These are phyloP conservation scores for Apiospora kogelbergensis DNA, from an alignment of 2,329 filamentous ascomycete species.

Conservation along the genomic window DNA sequence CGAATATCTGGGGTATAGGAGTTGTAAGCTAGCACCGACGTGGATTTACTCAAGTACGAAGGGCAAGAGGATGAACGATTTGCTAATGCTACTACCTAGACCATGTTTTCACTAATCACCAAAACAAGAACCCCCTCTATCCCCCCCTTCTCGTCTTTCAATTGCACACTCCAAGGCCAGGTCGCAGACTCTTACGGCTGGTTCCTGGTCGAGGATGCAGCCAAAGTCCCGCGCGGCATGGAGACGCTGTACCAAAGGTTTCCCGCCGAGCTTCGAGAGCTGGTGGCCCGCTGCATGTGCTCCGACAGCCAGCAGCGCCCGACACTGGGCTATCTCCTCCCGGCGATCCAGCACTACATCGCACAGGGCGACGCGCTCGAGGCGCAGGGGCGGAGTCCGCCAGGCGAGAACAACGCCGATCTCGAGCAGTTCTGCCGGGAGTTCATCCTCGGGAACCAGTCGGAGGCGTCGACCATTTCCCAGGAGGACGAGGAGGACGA, in stretches of 20 bases:
- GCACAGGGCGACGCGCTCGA: not conserved
- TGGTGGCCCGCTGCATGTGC: not conserved
- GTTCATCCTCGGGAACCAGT: not conserved
- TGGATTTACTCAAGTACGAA: not conserved
- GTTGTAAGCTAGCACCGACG: not conserved
- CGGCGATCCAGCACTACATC: not conserved
- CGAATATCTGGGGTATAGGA: slow-evolving; percentile 2
- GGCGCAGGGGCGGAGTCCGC: no score
- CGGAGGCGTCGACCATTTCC: not conserved
- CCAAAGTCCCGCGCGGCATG: not conserved
- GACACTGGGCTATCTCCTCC: not conserved
- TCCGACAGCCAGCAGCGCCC: not conserved
- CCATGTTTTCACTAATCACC: not conserved
- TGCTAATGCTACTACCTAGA: not conserved
- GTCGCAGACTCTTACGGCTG: not conserved
- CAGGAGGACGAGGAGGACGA: not conserved
- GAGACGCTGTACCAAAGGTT: not conserved
- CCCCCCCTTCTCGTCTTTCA: not conserved
- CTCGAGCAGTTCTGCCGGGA: not conserved
- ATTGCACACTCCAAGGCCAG: not conserved
- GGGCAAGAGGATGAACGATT: not conserved
- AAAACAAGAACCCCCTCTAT: not conserved
- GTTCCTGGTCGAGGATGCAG: not conserved
- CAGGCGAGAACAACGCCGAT: not conserved
- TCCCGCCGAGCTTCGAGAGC: not conserved